Evolutionary conservation across 176 grass and related monocot genomes (phyloP), one percentile per base, ranked within the genome.

Genomic region (Aegilops tauschii): DNA sequence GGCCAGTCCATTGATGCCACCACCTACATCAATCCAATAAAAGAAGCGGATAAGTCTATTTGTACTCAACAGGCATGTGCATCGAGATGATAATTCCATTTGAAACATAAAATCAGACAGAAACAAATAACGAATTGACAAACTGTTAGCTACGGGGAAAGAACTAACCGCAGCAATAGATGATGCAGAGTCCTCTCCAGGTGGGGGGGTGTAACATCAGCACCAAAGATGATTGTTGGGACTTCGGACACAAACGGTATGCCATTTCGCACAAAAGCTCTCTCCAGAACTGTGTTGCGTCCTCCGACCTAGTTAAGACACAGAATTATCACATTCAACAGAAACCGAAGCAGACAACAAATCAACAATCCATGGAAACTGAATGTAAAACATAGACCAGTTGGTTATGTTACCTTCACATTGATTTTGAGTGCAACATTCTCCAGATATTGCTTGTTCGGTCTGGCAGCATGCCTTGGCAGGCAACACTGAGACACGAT

Each of bases 341-440:
- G 50, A 18, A 54, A 54, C 50, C 0, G 1, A 54, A 54, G 50
- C 2, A 1, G 50, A 50, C 47, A 50, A 12, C 14, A 5, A 52
- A 52, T 52, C 49, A 52, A 16, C 49, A 52, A 0, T 52, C 13
- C 49, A 52, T 52, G 49, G 69, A 20, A 34, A 82, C 37, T 31
- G 32, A 59, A 65, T 34, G 14, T 69, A 50, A 35, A 40, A 40
- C 34, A 52, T 30, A 10, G 4, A 34, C 44, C 44, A 29, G 28
- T 65, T 52, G 34, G 63, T 58, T 34, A 54, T 23, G 45, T 73
- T 52, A 45, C 95, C 95, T 98, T 98, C 40, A 95, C 87, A 70
- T 98, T 98, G 63, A 95, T 93, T 87, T 98, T 92, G 2, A 93
- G 80, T 28, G 95, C 85, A 67, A 95, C 80, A 84, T 98, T 97